Evolutionary conservation across 805 yeast genomes (phyloP), one percentile per base, ranked within the genome.

Genomic region (Candida lessepsii): DNA sequence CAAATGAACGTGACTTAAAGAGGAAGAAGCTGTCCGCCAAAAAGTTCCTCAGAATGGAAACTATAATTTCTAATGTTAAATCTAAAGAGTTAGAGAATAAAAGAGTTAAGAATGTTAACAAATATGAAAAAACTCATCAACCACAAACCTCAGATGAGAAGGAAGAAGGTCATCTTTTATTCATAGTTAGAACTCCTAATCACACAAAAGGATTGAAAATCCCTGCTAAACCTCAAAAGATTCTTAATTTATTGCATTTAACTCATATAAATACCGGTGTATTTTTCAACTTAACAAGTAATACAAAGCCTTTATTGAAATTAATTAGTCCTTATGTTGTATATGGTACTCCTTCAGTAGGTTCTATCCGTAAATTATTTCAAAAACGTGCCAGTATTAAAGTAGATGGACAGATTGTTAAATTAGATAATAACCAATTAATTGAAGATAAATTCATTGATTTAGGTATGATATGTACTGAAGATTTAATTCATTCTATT

Each of bases 401-500:
- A 41, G 58, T 64, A 29, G 55, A 56, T 10, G 67, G 63, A 25
- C 69, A 65, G 34, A 65, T 68, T 35, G 61, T 74, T 28, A 74
- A 79, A 43, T 65, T 86, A 51, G 86, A 85, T 59, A 88, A 82
- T 61, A 86, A 86, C 67, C 81, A 78, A 52, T 62, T 80, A 29
- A 81, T 86, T 38, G 95, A 86, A 64, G 89, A 84, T 53, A 67
- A 71, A 53, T 70, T 86, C 46, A 85, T 82, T 36, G 62, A 59
- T 29, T 65, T 40, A 89, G 91, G 51, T 20, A 67, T 83, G 45
- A 79, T 86, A 47, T 86, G 95, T 76, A 75, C 83, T 14, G 93
- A 86, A 66, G 95, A 86, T 63, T 70, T 86, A 41, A 76, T 86
- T 40, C 87, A 81, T 55, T 91, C 85, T 63, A 71, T 86, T 39